These are phyloP conservation scores for Aspergillus nidulans DNA, from an alignment of 495 filamentous ascomycete genomes.

Conservation along the genomic window DNA sequence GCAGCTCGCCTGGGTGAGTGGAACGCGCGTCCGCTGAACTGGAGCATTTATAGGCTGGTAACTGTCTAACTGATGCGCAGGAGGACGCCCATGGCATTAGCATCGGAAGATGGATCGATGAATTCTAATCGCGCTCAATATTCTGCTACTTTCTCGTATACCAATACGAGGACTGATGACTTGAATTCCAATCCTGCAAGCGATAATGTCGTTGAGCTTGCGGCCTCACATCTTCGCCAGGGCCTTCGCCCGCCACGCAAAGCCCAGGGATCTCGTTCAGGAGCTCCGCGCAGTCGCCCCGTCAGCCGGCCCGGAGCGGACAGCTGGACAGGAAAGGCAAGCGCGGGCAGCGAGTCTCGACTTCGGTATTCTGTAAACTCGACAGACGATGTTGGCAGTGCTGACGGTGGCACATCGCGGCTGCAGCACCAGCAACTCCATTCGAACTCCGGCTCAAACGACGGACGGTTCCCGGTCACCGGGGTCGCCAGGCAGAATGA, in stretches of 20 bases:
- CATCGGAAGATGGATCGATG: constrained; percentile 22
- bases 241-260: constrained; percentile 12
- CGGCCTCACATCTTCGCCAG: constrained; percentile 12
- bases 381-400: constrained; percentile 1
- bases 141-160: constrained; percentile 21
- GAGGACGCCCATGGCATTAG: constrained; percentile 16
- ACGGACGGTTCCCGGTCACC: constrained; percentile 3
- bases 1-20: constrained; percentile 16
- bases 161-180: constrained; percentile 21
- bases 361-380: constrained; percentile 10
- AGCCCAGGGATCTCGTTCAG: constrained; percentile 11
- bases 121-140: constrained; percentile 22
- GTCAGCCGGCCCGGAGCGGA: constrained; percentile 11
- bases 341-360: constrained; percentile 9
- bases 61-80: constrained; percentile 9
- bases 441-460: constrained; percentile 12
- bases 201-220: constrained; percentile 15
- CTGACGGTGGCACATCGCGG: constrained; percentile 3
- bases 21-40: neutral
- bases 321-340: constrained; percentile 9
- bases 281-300: constrained; percentile 6
- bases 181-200: constrained; percentile 22
- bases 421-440: constrained; percentile 1
- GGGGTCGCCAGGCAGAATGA: constrained; percentile 7
- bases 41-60: neutral